These are phyloP conservation scores for Ilex asprella DNA, from an alignment of 257 asterid species.

Conservation along the genomic window DNA sequence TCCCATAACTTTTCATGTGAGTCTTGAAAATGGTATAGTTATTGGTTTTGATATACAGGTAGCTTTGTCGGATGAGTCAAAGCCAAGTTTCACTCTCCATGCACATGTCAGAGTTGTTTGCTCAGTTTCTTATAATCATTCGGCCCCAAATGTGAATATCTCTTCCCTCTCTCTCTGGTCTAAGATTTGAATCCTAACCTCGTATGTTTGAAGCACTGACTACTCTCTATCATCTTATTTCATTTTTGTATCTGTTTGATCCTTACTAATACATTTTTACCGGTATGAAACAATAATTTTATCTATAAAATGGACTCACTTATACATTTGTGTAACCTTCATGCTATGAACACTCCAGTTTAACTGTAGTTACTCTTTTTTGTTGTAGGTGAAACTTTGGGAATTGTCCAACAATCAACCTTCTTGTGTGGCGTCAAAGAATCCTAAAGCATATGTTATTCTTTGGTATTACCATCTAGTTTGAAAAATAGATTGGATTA, in stretches of 20 bases:
- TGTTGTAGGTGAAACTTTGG: slow-evolving; percentile 85
- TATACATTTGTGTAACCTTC: too few relatives aligned
- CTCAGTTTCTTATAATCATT: slow-evolving; percentile 50
- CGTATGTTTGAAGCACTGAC: too few relatives aligned
- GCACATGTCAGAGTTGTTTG: slow-evolving; percentile 90
- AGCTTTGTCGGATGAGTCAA: slow-evolving; percentile 30
- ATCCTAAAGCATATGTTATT: slow-evolving; percentile 37
- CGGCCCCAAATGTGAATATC: slow-evolving; percentile 57
- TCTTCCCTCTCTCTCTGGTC: not conserved
- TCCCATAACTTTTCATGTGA: slow-evolving; percentile 49
- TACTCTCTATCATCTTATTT: not conserved
- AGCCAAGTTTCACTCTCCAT: slow-evolving; percentile 74
- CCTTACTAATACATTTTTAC: slow-evolving; percentile 12
- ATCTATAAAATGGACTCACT: too few relatives aligned
- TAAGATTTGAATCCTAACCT: too few relatives aligned
- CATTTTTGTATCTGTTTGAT: not conserved
- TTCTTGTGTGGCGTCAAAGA: slow-evolving; percentile 44
- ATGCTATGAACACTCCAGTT: too few relatives aligned
- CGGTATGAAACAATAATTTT: too few relatives aligned
- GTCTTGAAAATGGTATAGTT: slow-evolving; percentile 80
- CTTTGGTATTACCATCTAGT: not conserved
- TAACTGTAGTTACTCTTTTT: not conserved
- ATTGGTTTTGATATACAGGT: slow-evolving; percentile 63
- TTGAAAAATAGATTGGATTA: not conserved
- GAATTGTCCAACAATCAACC: slow-evolving; percentile 72